Conservation (phyloP, 2,329 filamentous ascomycete genomes). For the Aspergillus hiratsukae region DNA sequence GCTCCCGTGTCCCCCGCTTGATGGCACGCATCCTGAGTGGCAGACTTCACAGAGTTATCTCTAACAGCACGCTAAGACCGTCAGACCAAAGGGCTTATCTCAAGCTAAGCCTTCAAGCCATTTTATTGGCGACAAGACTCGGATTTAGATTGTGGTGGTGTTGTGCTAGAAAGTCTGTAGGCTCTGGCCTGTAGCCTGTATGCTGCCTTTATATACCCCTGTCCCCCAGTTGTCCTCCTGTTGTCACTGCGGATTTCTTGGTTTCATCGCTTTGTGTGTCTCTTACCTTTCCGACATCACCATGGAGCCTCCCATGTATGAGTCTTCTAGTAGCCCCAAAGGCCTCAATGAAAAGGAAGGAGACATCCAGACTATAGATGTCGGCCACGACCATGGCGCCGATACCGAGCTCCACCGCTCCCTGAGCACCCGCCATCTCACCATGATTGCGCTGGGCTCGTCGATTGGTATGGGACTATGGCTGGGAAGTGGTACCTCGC, state of each 20-base stretch:
- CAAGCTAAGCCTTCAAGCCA: neutral
- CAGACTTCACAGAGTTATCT: neutral
- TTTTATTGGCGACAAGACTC: neutral
- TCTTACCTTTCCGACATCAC: neutral
- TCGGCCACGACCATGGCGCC: conserved; percentile 23
- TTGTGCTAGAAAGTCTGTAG: neutral
- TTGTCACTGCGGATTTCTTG: neutral
- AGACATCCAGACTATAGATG: neutral
- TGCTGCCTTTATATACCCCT: neutral
- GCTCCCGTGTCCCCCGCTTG: neutral
- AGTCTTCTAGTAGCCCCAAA: neutral
- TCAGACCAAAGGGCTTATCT: neutral
- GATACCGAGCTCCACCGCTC: conserved; percentile 34
- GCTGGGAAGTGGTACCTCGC: conserved; percentile 43
- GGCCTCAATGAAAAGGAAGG: neutral
- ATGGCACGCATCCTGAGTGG: neutral
- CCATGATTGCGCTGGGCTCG: conserved; percentile 37
- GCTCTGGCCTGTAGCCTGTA: no score
- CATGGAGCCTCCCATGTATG: neutral
- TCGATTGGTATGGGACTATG: conserved; percentile 47
- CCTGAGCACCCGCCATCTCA: conserved; percentile 39
- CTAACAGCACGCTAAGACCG: neutral
- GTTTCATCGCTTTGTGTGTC: neutral
- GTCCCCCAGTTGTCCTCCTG: neutral
- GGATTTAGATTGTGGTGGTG: neutral